Conservation (phyloP, 2,329 filamentous ascomycete genomes). For the Pyricularia grisea region DNA sequence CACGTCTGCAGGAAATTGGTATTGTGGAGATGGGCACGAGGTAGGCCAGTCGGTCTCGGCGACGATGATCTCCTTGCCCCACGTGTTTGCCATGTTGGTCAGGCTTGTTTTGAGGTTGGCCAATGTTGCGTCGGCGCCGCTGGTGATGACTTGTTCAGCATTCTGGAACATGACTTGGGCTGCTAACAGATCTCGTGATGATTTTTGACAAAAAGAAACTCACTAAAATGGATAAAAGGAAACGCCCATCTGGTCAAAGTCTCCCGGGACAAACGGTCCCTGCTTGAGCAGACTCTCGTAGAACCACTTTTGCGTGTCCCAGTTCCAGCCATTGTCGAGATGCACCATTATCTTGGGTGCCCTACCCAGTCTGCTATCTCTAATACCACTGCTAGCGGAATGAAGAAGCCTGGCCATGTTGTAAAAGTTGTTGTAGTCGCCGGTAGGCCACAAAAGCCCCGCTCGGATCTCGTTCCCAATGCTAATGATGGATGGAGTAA, state of each 20-base stretch:
- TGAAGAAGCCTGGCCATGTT: constrained; percentile 58
- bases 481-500: constrained; percentile 52
- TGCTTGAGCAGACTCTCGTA: constrained; percentile 47
- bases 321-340: constrained; percentile 68
- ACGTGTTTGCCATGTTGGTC: constrained; percentile 48
- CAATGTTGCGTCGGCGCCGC: constrained; percentile 45
- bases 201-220: background rate
- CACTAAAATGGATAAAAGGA: constrained; percentile 65
- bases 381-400: constrained; percentile 54
- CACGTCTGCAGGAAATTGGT: constrained; percentile 51
- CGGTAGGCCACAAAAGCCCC: constrained; percentile 59
- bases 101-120: constrained; percentile 44
- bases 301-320: constrained; percentile 46
- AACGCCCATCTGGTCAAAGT: constrained; percentile 65
- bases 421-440: constrained; percentile 32
- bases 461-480: constrained; percentile 66
- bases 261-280: constrained; percentile 37
- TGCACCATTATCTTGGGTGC: constrained; percentile 65
- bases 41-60: constrained; percentile 65
- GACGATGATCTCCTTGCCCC: constrained; percentile 58
- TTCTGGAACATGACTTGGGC: too few species aligned
- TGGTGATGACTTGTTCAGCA: background rate
- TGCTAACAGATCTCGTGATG: too few species aligned
- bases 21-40: constrained; percentile 47
- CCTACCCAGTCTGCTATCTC: constrained; percentile 45